phyloP scores from a whole-genome alignment of 106 monocot species.

The Dactylorhiza incarnata region DNA sequence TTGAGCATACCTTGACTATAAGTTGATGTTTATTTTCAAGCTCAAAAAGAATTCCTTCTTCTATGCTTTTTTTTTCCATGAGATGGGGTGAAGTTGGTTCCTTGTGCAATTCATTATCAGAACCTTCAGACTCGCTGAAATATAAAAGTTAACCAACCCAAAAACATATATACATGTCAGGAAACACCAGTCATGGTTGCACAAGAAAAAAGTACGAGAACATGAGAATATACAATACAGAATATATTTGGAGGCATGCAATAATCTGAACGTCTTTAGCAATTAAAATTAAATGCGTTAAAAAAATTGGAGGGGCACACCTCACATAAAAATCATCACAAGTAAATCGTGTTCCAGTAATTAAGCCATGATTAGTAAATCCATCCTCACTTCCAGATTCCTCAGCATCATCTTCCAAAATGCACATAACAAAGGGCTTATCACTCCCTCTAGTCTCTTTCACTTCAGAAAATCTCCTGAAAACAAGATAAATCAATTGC shows the following conservation, averaged over 20 bases:
- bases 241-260: not conserved
- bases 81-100: slow-evolving; percentile 15
- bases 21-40: slow-evolving; percentile 51
- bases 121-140: slow-evolving; percentile 64
- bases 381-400: slow-evolving; percentile 2
- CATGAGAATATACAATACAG: not conserved
- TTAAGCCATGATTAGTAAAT: not conserved
- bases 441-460: not conserved
- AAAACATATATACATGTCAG: not conserved
- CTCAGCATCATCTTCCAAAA: slow-evolving; percentile 23
- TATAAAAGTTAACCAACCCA: slow-evolving; percentile 7
- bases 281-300: not conserved
- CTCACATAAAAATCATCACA: slow-evolving; percentile 33
- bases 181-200: not conserved
- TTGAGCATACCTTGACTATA: slow-evolving; percentile 37
- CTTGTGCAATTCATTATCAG: slow-evolving; percentile 33
- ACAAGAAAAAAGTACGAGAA: not conserved
- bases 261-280: not conserved
- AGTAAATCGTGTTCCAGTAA: slow-evolving; percentile 31
- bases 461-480: not conserved
- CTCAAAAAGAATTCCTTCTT: slow-evolving; percentile 48
- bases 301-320: slow-evolving; percentile 4
- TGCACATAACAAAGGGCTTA: slow-evolving; percentile 33
- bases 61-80: slow-evolving; percentile 42
- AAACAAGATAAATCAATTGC: not conserved